Evolutionary conservation across 192 early-diverging fungal genomes (phyloP), one percentile per base, ranked within the genome.

Genomic region (Haplosporangium gracile): DNA sequence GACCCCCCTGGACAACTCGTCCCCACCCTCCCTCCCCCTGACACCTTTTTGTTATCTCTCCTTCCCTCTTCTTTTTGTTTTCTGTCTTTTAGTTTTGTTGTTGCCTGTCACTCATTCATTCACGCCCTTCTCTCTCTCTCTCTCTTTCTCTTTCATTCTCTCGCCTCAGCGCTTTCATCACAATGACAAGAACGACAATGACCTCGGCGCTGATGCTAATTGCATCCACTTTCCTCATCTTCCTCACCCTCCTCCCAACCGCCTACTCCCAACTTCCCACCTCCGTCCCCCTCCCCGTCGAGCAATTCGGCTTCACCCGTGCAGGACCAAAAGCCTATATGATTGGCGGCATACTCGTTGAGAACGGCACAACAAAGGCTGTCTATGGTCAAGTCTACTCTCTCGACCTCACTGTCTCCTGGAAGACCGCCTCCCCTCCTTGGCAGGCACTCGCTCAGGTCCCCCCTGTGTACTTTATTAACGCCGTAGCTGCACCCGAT

Each of bases 361-460:
- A 24, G 11, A 83, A 83, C 24, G 34, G 57, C 51, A 42, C 32
- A 0, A 13, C 11, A 24, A 63, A 36, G 1, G 63, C 0, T 2
- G 36, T 13, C 16, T 45, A 43, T 11, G 40, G 32, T 1, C 82
- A 83, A 20, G 42, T 78, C 6, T 78, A 42, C 29, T 38, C 82
- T 5, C 72, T 83, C n/a, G 82, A 83, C 49, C 82, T 83, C 45
- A 68, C 82, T 9, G 65, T n/a, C 5, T 24, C 22, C 49, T 83
- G 82, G 82, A 20, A 42, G 36, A 40, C 36, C 0, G 26, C 32
- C 36, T 11, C 72, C 1, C 42, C 82, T 43, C 63, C 77, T 2
- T 83, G 82, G 82, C 29, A 45, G 15, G 20, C 71, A 13, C 71
- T 78, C 13, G 13, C 82, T 1, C 34, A 76, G 13, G 76, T 72